A percentile compares a stretch with the other conserved stretches of the same genome.
Evolutionary conservation across 2,329 filamentous ascomycete species (phyloP).

Genomic region (Monilinia fructicola): DNA sequence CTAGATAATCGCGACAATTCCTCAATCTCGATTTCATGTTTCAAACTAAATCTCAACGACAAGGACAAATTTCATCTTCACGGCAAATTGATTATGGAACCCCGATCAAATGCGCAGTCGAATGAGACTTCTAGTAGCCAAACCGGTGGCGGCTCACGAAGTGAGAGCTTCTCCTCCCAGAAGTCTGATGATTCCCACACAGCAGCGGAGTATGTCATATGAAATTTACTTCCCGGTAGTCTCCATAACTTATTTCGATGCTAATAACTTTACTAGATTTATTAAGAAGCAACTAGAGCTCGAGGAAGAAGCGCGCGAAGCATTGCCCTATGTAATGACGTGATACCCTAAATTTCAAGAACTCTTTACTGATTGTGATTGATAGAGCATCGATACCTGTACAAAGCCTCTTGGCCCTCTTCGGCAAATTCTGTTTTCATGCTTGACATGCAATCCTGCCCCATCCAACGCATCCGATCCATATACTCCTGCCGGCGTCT

Average conservation of each 20-base stretch:
- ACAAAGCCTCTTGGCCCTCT: conserved; percentile 86
- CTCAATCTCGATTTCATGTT: not conserved
- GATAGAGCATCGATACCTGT: conserved; percentile 86
- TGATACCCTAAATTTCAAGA: conserved; percentile 12
- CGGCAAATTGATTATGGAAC: not conserved
- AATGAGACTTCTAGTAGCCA: conserved; percentile 26
- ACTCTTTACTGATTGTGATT: conserved; percentile 26
- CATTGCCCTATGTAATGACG: conserved; percentile 77
- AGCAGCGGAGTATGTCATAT: conserved; percentile 45
- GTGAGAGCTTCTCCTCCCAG: conserved; percentile 58
- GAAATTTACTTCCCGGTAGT: conserved; percentile 8
- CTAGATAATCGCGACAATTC: not conserved
- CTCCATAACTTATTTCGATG: not conserved
- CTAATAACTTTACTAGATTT: conserved; percentile 55
- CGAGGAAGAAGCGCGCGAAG: conserved; percentile 92
- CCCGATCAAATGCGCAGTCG: not conserved
- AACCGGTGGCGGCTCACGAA: conserved; percentile 44
- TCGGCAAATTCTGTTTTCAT: conserved; percentile 87
- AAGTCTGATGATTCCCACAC: conserved; percentile 54
- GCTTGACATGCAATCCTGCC: conserved; percentile 87
- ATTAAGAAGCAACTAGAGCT: conserved; percentile 86
- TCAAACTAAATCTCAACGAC: not conserved
- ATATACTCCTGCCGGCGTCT: conserved; percentile 77
- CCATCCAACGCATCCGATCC: conserved; percentile 61
- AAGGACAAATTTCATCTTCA: not conserved